A percentile compares a stretch with the other conserved stretches of the same genome.
These are phyloP conservation scores for Blastomyces gilchristii DNA, from an alignment of 2,329 filamentous ascomycete species.

Conservation along the genomic window DNA sequence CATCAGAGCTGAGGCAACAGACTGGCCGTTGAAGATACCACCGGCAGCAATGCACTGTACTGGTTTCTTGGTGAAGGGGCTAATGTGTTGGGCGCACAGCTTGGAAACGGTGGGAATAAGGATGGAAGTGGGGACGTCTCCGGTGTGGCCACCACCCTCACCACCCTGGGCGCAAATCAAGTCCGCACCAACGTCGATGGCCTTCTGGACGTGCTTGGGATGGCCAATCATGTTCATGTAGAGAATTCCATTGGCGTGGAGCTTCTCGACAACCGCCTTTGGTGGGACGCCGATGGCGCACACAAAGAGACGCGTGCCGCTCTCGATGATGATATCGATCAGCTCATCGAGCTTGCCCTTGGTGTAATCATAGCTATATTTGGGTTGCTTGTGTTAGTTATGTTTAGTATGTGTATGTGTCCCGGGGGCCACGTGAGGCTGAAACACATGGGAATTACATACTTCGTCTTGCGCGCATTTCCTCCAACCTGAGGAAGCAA, in stretches of 20 bases:
- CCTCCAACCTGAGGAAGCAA: slow-evolving; percentile 91
- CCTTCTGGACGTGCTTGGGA: slow-evolving; percentile 97
- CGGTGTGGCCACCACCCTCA: slow-evolving; percentile 93
- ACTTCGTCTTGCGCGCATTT: slow-evolving; percentile 90
- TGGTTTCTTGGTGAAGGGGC: slow-evolving; percentile 72
- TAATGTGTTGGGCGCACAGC: slow-evolving; percentile 68
- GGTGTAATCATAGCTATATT: slow-evolving; percentile 87
- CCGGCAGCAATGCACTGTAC: slow-evolving; percentile 91
- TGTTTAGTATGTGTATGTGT: neutral
- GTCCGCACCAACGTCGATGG: slow-evolving; percentile 80
- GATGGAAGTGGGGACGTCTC: slow-evolving; percentile 81
- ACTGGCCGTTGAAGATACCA: slow-evolving; percentile 86
- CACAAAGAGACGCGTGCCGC: slow-evolving; percentile 85
- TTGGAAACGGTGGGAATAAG: slow-evolving; percentile 89
- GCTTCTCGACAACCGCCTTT: slow-evolving; percentile 74
- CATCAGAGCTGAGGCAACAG: slow-evolving; percentile 80
- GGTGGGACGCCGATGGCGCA: slow-evolving; percentile 92
- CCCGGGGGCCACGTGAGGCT: neutral
- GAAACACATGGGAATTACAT: slow-evolving; percentile 11
- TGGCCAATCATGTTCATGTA: slow-evolving; percentile 99
- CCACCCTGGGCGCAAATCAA: slow-evolving; percentile 98
- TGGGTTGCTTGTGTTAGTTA: neutral
- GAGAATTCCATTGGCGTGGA: slow-evolving; percentile 77
- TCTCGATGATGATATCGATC: slow-evolving; percentile 84
- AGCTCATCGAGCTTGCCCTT: slow-evolving; percentile 95